Evolutionary conservation across 1,284 basidiomycete species (phyloP).

Genomic region (Ustilago xerochloae): DNA sequence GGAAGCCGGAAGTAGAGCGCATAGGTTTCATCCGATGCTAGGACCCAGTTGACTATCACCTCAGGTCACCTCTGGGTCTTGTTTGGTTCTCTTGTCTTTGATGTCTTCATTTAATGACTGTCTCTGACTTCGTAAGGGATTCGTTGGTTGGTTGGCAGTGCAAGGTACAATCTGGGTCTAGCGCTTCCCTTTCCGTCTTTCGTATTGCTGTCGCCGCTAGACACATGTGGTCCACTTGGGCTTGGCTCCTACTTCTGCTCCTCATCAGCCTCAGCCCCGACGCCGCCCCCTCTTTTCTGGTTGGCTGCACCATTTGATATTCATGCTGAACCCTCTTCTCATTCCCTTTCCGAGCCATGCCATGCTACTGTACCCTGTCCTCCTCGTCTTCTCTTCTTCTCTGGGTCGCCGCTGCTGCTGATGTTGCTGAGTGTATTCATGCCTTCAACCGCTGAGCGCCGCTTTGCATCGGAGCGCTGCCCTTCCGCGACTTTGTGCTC

Average conservation of each 20-base stretch:
- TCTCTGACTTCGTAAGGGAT: too few relatives aligned
- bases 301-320: background rate
- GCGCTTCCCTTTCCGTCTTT: too few relatives aligned
- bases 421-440: background rate
- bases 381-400: background rate
- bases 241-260: background rate
- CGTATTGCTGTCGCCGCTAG: too few relatives aligned
- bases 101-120: too few relatives aligned
- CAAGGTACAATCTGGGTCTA: too few relatives aligned
- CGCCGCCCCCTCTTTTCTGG: background rate
- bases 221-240: too few relatives aligned
- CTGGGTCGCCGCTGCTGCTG: background rate
- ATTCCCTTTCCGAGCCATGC: background rate
- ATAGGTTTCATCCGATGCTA: background rate
- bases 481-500: background rate
- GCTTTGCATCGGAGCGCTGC: conserved; percentile 8
- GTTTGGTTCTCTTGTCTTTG: too few relatives aligned
- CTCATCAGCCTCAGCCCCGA: background rate
- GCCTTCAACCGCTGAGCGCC: conserved; percentile 6
- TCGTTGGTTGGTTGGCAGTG: too few relatives aligned
- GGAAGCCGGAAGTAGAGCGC: conserved; percentile 11
- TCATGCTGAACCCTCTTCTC: background rate
- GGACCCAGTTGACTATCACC: too few relatives aligned
- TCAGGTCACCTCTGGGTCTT: background rate
- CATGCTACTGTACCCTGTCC: too few relatives aligned